Conservation (phyloP, 2,329 filamentous ascomycete species). For the Colletotrichum orchidophilum region DNA sequence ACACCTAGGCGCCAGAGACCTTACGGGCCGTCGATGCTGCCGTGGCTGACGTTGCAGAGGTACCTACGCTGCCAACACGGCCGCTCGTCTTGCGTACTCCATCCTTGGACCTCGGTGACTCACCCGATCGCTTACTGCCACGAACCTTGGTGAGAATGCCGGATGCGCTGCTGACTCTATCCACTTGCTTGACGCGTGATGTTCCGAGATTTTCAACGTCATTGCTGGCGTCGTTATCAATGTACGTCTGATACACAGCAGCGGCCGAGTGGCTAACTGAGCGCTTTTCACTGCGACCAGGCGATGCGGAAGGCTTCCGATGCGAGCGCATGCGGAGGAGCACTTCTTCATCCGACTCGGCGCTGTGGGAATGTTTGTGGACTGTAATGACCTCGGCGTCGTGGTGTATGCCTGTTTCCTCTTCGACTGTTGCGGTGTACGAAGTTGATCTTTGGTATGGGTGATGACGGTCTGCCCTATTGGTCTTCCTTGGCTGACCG, state of each 20-base stretch:
- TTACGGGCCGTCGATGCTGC: conserved; percentile 60
- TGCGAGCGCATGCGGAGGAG: conserved; percentile 78
- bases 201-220: conserved; percentile 77
- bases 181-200: conserved; percentile 66
- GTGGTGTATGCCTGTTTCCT: conserved; percentile 62
- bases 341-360: conserved; percentile 84
- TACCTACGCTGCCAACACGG: conserved; percentile 67
- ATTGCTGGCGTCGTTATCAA: conserved; percentile 74
- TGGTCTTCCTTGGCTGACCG: conserved; percentile 92
- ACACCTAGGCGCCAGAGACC: conserved; percentile 57
- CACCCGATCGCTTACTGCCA: conserved; percentile 64
- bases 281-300: conserved; percentile 69
- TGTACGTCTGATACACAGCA: conserved; percentile 66
- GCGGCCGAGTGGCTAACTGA: conserved; percentile 82
- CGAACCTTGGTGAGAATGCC: conserved; percentile 72
- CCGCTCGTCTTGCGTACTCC: conserved; percentile 74
- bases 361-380: conserved; percentile 67
- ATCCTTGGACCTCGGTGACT: conserved; percentile 61
- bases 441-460: conserved; percentile 71
- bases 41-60: conserved; percentile 49
- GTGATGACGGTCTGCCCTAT: conserved; percentile 79
- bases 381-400: conserved; percentile 70
- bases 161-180: conserved; percentile 61
- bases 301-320: conserved; percentile 72
- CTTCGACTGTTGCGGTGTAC: conserved; percentile 53